phyloP scores from a whole-genome alignment of 1,284 basidiomycete genomes.

The Cutaneotrichosporon cutaneum region DNA sequence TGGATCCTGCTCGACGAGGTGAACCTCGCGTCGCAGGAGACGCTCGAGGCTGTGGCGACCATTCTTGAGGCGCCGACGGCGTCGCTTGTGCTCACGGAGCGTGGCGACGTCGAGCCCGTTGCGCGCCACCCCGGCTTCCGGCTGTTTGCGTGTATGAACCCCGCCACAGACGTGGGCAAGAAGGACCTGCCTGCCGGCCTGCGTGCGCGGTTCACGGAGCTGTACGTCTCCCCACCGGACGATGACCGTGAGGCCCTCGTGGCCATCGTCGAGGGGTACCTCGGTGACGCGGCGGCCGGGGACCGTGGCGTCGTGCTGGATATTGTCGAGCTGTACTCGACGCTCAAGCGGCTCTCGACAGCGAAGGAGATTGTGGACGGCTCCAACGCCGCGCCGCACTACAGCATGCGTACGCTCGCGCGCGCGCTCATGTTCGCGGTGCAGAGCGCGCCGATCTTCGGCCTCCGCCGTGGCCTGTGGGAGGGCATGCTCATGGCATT shows the following conservation, averaged over 20 bases:
- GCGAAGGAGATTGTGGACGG: slow-evolving; percentile 89
- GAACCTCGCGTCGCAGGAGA: slow-evolving; percentile 92
- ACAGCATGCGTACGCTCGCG: slow-evolving; percentile 92
- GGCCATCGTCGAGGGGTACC: slow-evolving; percentile 84
- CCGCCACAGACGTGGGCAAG: slow-evolving; percentile 97
- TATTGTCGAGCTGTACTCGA: slow-evolving; percentile 84
- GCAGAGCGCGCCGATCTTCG: slow-evolving; percentile 74
- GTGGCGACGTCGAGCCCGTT: slow-evolving; percentile 86
- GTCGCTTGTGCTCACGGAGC: slow-evolving; percentile 90
- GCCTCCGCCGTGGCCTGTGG: slow-evolving; percentile 84
- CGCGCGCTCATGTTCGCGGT: slow-evolving; percentile 89
- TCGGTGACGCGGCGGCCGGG: slow-evolving; percentile 76
- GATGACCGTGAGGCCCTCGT: slow-evolving; percentile 86
- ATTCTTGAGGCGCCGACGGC: slow-evolving; percentile 80
- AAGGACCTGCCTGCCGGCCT: slow-evolving; percentile 91
- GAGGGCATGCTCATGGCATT: slow-evolving; percentile 98
- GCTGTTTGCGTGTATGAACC: slow-evolving; percentile 99
- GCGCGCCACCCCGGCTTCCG: slow-evolving; percentile 93
- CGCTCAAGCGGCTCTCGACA: slow-evolving; percentile 76
- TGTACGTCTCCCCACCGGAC: slow-evolving; percentile 92
- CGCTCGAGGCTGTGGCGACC: slow-evolving; percentile 85
- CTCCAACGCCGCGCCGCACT: slow-evolving; percentile 91
- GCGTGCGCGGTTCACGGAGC: slow-evolving; percentile 89
- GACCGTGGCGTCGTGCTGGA: slow-evolving; percentile 89
- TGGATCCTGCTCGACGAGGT: slow-evolving; percentile 98